Evolutionary conservation across 768 basidiomycete species (phyloP), one percentile per base, ranked within the genome.

Genomic region (Kwoniella newhampshirensis): DNA sequence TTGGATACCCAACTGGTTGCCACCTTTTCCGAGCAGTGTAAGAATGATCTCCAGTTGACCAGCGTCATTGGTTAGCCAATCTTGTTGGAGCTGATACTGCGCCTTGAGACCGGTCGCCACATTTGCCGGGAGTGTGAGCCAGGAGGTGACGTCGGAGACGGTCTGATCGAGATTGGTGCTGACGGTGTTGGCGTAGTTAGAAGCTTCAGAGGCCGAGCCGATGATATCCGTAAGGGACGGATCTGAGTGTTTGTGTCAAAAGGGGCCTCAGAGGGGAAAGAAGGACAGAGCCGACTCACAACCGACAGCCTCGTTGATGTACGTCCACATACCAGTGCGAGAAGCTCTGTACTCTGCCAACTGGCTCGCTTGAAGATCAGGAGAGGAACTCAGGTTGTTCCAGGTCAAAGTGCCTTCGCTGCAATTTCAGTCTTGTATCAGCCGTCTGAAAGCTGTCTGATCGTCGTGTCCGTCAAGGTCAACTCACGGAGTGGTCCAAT

Each of bases 21-120:
- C 64, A 17, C 58, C 62, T 35, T 64, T 59, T 48, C 68, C 66
- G 11, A 75, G 63, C 67, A 73, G 67, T 37, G 62, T 67, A 8
- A 76, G 47, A 41, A 76, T 66, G 59, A 75, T 67, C 51, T 76
- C 75, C 20, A 75, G 58, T 45, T 75, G 73, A 1, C 68, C 70
- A 39, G 63, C 57, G 46, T 68, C 64, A 1, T 45, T 43, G 12
- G 62, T 60, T 17, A 76, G 60, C 69, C 68, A 73, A 15, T 45
- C 26, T 36, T 70, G 67, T 40, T 63, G 63, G 43, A 76, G 64
- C 21, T 62, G 44, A 58, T 70, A 76, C 57, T 76, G 75, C 18
- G 66, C 70, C 18, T 44, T 30, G 13, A 73, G 58, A 25, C 73
- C 73, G 28, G 55, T 61, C 8, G 68, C 64, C 26, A 76, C 75